Evolutionary conservation across 345 rosid species (phyloP).

Genomic region (Eutrema yunnanense): DNA sequence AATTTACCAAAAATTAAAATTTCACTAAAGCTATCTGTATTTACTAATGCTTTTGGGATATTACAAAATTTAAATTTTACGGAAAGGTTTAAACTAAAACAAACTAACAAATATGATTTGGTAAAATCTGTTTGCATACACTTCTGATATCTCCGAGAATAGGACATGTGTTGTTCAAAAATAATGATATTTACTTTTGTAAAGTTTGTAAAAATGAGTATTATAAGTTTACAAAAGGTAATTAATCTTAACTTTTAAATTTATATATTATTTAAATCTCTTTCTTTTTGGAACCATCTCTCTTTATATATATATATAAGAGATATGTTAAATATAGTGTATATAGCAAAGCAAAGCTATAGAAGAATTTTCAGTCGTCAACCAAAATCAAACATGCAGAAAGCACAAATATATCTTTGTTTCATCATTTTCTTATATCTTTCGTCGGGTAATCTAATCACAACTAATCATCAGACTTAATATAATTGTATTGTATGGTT

Average conservation of each 20-base stretch:
- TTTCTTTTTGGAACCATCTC: too few species aligned
- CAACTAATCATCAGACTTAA: neutral
- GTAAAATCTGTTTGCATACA: neutral
- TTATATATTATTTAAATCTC: too few species aligned
- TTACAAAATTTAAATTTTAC: too few species aligned
- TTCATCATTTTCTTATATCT: conserved; percentile 9
- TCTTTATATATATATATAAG: neutral
- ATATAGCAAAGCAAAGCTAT: neutral
- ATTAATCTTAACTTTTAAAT: neutral
- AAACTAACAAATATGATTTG: neutral
- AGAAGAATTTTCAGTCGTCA: neutral
- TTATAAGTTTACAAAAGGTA: neutral
- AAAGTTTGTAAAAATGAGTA: neutral
- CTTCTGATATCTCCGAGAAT: too few species aligned
- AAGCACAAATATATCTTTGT: neutral
- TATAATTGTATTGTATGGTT: neutral
- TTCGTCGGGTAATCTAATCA: neutral
- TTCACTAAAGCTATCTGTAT: too few species aligned
- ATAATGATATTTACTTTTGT: neutral
- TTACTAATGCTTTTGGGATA: too few species aligned
- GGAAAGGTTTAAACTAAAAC: neutral
- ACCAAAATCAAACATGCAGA: conserved; percentile 3
- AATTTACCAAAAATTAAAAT: neutral
- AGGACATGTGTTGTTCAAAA: neutral
- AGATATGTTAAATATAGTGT: neutral